Conservation (phyloP, 2,329 filamentous ascomycete species). For the Myriosclerotinia scirpicola region DNA sequence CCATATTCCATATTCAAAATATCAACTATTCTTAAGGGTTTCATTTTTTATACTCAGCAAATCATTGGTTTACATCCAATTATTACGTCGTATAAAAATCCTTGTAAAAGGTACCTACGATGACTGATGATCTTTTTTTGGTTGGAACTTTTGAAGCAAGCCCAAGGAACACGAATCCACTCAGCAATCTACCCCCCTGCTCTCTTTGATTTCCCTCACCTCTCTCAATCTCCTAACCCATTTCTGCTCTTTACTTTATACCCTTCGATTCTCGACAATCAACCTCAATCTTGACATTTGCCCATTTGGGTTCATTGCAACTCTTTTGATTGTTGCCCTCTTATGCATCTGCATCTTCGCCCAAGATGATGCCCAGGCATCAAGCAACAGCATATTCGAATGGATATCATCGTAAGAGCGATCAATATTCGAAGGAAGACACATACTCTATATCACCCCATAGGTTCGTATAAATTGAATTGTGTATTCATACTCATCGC, state of each 20-base stretch:
- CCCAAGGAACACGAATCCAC: slow-evolving; percentile 24
- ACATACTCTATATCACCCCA: slow-evolving; percentile 88
- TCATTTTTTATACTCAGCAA: too few species aligned
- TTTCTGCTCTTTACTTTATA: slow-evolving; percentile 2
- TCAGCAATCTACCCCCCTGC: slow-evolving; percentile 18
- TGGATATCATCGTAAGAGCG: slow-evolving; percentile 71
- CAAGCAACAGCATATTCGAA: slow-evolving; percentile 73
- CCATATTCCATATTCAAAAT: too few species aligned
- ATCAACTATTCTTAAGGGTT: neutral
- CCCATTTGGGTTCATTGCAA: slow-evolving; percentile 21
- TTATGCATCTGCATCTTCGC: slow-evolving; percentile 46
- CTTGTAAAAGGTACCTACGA: neutral
- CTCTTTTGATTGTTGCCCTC: slow-evolving; percentile 57
- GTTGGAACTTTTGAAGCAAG: slow-evolving; percentile 1
- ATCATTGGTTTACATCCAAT: neutral
- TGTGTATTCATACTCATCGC: neutral
- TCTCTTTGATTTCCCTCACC: neutral
- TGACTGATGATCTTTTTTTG: slow-evolving; percentile 16
- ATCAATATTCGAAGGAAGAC: slow-evolving; percentile 68
- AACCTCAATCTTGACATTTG: slow-evolving; percentile 12
- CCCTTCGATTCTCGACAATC: slow-evolving; percentile 15
- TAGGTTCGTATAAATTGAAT: slow-evolving; percentile 57
- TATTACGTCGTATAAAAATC: slow-evolving; percentile 7
- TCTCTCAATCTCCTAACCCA: neutral
- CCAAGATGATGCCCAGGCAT: slow-evolving; percentile 83